A percentile compares a stretch with the other conserved stretches of the same genome.
Conservation (phyloP, 805 yeast species). For the Candida boleticola region DNA sequence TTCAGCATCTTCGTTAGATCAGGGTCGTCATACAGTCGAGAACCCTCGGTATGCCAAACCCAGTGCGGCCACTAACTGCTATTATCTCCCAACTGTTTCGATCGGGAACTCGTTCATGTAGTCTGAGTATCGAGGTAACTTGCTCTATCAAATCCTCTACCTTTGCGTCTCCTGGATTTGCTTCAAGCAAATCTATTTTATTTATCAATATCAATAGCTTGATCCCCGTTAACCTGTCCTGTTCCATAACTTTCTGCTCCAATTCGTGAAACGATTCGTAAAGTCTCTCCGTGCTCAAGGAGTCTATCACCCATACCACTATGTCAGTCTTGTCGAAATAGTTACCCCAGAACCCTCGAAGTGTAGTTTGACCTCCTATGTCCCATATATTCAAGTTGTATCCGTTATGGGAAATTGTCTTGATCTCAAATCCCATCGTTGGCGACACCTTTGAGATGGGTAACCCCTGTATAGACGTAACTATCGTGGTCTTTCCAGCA, state of each 20-base stretch:
- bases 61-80: conserved; percentile 36
- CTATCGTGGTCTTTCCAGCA: conserved; percentile 87
- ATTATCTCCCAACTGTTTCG: conserved; percentile 24
- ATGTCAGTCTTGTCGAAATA: conserved; percentile 79
- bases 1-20: no score
- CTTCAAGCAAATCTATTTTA: conserved; percentile 57
- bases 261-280: conserved; percentile 67
- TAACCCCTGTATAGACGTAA: conserved; percentile 52
- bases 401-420: conserved; percentile 46
- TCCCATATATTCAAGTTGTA: conserved; percentile 72
- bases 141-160: not conserved
- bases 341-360: conserved; percentile 62
- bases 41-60: conserved; percentile 24
- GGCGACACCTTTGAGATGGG: conserved; percentile 66
- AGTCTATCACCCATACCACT: conserved; percentile 85
- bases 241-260: conserved; percentile 53
- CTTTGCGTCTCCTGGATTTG: not conserved
- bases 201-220: conserved; percentile 69
- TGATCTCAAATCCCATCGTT: conserved; percentile 86
- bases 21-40: conserved; percentile 24
- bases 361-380: conserved; percentile 64
- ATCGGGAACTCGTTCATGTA: conserved; percentile 17
- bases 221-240: conserved; percentile 69
- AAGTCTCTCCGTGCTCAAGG: conserved; percentile 56
- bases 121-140: conserved; percentile 12